These are phyloP conservation scores for Alloascoidea hylecoeti DNA, from an alignment of 805 yeast genomes.

Conservation along the genomic window DNA sequence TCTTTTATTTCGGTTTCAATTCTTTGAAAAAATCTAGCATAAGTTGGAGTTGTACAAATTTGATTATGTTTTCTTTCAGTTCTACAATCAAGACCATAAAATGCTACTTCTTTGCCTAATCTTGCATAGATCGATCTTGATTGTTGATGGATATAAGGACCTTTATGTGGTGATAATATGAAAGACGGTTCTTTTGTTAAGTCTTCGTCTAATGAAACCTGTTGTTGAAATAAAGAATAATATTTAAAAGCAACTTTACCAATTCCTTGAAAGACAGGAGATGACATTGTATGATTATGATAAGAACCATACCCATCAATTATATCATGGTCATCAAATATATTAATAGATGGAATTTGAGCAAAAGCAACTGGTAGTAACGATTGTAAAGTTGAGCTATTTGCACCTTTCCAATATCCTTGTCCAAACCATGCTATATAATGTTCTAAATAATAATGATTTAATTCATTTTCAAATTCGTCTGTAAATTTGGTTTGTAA, in stretches of 20 bases:
- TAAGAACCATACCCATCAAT: slow-evolving; percentile 96
- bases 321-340: slow-evolving; percentile 92
- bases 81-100: slow-evolving; percentile 83
- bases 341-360: slow-evolving; percentile 72
- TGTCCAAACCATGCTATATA: slow-evolving; percentile 84
- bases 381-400: slow-evolving; percentile 51
- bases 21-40: slow-evolving; percentile 45
- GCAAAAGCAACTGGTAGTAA: slow-evolving; percentile 66
- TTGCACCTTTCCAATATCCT: slow-evolving; percentile 69
- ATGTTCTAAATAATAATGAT: slow-evolving; percentile 53
- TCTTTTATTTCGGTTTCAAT: slow-evolving; percentile 35
- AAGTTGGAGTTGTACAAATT: slow-evolving; percentile 41
- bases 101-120: slow-evolving; percentile 58
- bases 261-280: slow-evolving; percentile 51
- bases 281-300: slow-evolving; percentile 56
- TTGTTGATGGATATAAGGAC: slow-evolving; percentile 55
- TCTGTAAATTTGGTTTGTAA: slow-evolving; percentile 27
- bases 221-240: slow-evolving; percentile 89
- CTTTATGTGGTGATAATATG: slow-evolving; percentile 42
- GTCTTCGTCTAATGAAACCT: slow-evolving; percentile 34
- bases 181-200: slow-evolving; percentile 33
- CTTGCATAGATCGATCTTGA: slow-evolving; percentile 61
- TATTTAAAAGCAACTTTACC: slow-evolving; percentile 75
- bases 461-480: slow-evolving; percentile 38
- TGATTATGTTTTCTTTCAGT: slow-evolving; percentile 65